Evolutionary conservation across 306 rosid genomes (phyloP).

Genomic region (Cyclanthera cordifolia): DNA sequence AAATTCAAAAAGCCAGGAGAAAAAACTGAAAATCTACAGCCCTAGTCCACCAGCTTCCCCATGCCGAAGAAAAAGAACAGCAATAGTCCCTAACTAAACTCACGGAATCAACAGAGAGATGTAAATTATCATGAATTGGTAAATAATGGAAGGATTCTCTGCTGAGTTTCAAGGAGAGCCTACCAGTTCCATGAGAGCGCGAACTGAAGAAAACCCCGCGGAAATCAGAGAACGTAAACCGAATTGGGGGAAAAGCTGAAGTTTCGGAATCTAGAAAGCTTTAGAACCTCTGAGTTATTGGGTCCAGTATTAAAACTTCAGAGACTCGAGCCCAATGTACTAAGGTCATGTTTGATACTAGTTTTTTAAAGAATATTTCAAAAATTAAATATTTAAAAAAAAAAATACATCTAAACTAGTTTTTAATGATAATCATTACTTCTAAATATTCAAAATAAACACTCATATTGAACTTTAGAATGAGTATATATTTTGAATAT

Average conservation of each 20-base stretch:
- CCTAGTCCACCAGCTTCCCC: not conserved
- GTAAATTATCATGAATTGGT: not conserved
- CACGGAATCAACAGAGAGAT: not conserved
- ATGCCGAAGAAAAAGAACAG: not conserved
- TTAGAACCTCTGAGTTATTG: not conserved
- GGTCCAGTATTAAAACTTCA: not conserved
- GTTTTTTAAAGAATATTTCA: no score
- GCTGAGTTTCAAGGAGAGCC: not conserved
- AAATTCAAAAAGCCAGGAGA: not conserved
- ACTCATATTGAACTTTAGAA: no score
- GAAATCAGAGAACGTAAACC: not conserved
- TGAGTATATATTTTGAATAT: no score
- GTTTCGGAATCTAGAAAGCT: not conserved
- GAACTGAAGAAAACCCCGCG: not conserved
- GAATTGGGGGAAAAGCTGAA: not conserved
- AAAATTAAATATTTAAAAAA: no score
- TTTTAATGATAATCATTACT: no score
- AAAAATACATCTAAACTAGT: no score
- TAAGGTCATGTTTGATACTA: no score
- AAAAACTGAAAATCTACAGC: not conserved
- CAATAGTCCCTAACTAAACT: not conserved
- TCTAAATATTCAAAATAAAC: no score
- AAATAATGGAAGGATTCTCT: not conserved
- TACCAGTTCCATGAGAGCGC: conserved; percentile 1
- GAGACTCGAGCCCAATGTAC: not conserved